Percentiles rank a stretch among this genome's conserved stretches.
Conservation (phyloP, 176 grass and related monocot genomes). For the Raddia distichophylla region DNA sequence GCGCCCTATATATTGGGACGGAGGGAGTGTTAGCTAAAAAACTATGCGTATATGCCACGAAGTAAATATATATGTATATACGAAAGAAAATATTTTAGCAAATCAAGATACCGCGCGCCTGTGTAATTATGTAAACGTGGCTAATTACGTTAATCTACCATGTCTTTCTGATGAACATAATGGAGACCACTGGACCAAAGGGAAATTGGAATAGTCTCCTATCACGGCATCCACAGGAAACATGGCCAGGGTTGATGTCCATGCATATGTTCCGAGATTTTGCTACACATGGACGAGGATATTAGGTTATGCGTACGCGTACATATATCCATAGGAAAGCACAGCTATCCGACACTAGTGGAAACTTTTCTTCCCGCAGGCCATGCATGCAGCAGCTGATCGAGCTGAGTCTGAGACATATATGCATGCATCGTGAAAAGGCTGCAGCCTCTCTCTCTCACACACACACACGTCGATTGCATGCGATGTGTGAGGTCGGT, state of each 20-base stretch:
- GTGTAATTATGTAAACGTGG: not conserved
- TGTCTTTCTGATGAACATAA: not conserved
- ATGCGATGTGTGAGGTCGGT: no score
- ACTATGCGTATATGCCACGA: not conserved
- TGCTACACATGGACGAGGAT: not conserved
- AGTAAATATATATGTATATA: not conserved
- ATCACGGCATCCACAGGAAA: conserved; percentile 31
- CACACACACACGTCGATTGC: no score
- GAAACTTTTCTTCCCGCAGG: not conserved
- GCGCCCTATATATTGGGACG: no score
- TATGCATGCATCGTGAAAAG: conserved; percentile 32
- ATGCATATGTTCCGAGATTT: not conserved
- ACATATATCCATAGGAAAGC: not conserved
- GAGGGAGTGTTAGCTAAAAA: no score
- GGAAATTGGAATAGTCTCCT: not conserved
- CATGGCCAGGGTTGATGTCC: not conserved
- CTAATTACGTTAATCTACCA: not conserved
- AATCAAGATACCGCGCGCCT: not conserved
- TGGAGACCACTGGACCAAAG: conserved; percentile 5
- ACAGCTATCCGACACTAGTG: not conserved
- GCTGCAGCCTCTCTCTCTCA: conserved; percentile 7
- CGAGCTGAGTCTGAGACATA: no score
- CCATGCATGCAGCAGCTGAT: not conserved
- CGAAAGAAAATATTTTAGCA: not conserved
- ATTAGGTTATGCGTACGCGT: no score